Evolutionary conservation across 2,329 filamentous ascomycete species (phyloP), one percentile per base, ranked within the genome.

Genomic region (Alternaria sp.): DNA sequence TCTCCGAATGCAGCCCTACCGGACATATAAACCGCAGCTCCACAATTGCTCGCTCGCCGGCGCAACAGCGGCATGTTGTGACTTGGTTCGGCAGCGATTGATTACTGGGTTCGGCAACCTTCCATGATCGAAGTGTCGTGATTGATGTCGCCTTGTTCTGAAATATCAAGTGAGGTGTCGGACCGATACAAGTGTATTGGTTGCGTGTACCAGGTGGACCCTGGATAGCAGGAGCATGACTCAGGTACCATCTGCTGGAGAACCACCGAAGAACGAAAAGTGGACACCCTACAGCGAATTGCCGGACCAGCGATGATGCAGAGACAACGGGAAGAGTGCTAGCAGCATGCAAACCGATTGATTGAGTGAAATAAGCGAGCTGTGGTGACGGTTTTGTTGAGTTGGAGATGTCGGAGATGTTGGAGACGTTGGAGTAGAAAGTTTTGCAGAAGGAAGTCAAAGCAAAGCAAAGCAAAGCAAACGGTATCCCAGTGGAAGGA

Each of bases 191-290:
- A n/a, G 47, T 58, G 30, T 50, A 30, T 43, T 49, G 47, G 59
- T 58, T 52, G 47, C 28, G 54, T 52, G 47, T 47, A 32, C 54
- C 56, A 50, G 55, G 55, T 52, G 26, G 54, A 47, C 44, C 47
- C 40, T 26, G 30, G 59, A 46, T 23, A 62, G 23, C 28, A 19
- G 5, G 26, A 23, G 28, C 54, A 64, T 62, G 62, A 64, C 54
- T 62, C 58, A 62, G 59, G 54, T 51, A 58, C 62, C 54, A 47
- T 54, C 54, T 54, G 43, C 54, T 65, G 54, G 23, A 63, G 57
- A 63, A 63, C 28, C 50, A 61, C 61, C 61, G 61, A 63, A 61
- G 61, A 63, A 62, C 49, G 26, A 54, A 54, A 62, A 54, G 60
- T 62, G 60, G 60, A 36, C 23, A 47, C 47, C 6, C 9, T 19